Evolutionary conservation across 1,284 basidiomycete species (phyloP).

Genomic region (Fomes fomentarius): DNA sequence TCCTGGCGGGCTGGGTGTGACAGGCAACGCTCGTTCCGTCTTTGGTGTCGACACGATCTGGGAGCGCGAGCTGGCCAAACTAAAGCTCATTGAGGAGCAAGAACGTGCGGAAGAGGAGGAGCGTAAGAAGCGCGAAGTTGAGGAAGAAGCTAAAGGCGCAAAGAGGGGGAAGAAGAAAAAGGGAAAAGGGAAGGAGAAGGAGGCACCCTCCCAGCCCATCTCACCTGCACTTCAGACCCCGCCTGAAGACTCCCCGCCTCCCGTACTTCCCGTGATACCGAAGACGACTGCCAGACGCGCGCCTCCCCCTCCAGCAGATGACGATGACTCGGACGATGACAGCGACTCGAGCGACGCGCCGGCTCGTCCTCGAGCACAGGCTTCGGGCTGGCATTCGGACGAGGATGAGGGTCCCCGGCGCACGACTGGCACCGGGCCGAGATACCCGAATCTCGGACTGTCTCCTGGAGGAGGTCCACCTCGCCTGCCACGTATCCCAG

Average conservation of each 20-base stretch:
- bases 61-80: constrained; percentile 77
- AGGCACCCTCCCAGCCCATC: constrained; percentile 23
- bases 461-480: constrained; percentile 13
- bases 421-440: constrained; percentile 53
- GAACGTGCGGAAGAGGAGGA: constrained; percentile 60
- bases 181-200: constrained; percentile 48
- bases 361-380: constrained; percentile 31
- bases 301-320: constrained; percentile 48
- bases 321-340: constrained; percentile 54
- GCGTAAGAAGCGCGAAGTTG: constrained; percentile 44
- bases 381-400: constrained; percentile 27
- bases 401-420: constrained; percentile 47
- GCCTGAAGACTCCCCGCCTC: constrained; percentile 40
- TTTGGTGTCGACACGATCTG: constrained; percentile 83
- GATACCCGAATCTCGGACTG: constrained; percentile 33
- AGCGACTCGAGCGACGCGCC: constrained; percentile 52
- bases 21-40: constrained; percentile 62
- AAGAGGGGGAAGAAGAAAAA: constrained; percentile 42
- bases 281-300: constrained; percentile 39
- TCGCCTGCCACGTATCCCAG: constrained; percentile 19
- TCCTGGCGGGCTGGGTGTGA: constrained; percentile 11
- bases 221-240: constrained; percentile 9
- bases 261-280: constrained; percentile 58
- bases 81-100: constrained; percentile 68
- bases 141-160: constrained; percentile 42